phyloP scores from a whole-genome alignment of 2,329 filamentous ascomycete species.

The Trichoderma aggressivum region DNA sequence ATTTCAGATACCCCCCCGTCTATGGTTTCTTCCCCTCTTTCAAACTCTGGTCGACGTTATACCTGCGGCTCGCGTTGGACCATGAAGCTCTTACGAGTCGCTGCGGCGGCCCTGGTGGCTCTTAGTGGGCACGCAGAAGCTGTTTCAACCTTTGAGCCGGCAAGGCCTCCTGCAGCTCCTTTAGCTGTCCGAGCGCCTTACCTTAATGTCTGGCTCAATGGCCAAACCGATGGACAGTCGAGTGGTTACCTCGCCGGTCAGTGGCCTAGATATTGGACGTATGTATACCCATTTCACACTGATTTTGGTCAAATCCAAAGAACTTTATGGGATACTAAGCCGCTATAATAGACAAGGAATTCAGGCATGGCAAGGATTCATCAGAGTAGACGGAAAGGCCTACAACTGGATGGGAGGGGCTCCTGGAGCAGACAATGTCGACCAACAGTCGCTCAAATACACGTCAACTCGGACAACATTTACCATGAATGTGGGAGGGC shows the following conservation, averaged over 20 bases:
- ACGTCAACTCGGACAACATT: conserved; percentile 71
- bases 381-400: conserved; percentile 61
- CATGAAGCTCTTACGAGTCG: conserved; percentile 25
- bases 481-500: conserved; percentile 59
- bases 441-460: conserved; percentile 64
- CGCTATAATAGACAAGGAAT: conserved; percentile 36
- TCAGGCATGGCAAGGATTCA: conserved; percentile 65
- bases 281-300: conserved; percentile 32
- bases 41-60: background rate
- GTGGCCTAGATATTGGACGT: conserved; percentile 70
- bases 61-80: background rate
- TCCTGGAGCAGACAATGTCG: conserved; percentile 45
- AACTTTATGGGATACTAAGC: conserved; percentile 22
- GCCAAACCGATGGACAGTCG: conserved; percentile 58
- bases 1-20: background rate
- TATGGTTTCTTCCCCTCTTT: background rate
- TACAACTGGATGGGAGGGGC: conserved; percentile 68
- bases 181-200: conserved; percentile 74
- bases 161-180: conserved; percentile 65
- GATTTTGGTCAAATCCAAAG: background rate
- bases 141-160: conserved; percentile 58
- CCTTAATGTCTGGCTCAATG: conserved; percentile 65
- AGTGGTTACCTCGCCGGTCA: conserved; percentile 65
- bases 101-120: conserved; percentile 22
- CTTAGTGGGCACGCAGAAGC: conserved; percentile 21